Evolutionary conservation across 768 basidiomycete species (phyloP).

Genomic region (Paxillus involutus): DNA sequence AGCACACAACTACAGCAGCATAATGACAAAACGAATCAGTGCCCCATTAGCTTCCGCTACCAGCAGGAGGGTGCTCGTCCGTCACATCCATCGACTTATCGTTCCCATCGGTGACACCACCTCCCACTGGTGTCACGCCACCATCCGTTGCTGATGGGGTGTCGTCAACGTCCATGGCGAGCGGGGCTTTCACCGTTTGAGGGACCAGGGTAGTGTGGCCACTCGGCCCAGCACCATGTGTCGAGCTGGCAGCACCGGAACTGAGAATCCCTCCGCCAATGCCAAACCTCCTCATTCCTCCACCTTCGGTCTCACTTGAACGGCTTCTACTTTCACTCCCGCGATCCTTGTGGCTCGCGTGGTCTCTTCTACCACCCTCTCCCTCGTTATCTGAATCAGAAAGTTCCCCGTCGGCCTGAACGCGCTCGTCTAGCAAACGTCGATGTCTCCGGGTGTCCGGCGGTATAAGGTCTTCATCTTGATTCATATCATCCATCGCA

Average conservation of each 20-base stretch:
- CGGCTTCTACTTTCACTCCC: constrained; percentile 43
- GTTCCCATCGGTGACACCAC: constrained; percentile 14
- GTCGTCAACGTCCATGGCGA: constrained; percentile 37
- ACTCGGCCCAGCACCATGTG: constrained; percentile 77
- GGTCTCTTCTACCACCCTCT: constrained; percentile 78
- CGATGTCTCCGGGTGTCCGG: constrained; percentile 75
- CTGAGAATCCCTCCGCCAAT: constrained; percentile 72
- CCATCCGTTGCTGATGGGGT: constrained; percentile 17
- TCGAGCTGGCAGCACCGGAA: constrained; percentile 51
- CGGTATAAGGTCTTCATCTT: constrained; percentile 81
- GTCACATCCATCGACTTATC: constrained; percentile 25
- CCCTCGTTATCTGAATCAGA: constrained; percentile 99
- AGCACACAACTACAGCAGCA: background rate
- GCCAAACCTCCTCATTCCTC: constrained; percentile 54
- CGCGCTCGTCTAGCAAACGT: constrained; percentile 74
- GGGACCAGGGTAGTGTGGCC: constrained; percentile 52
- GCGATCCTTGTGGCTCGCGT: constrained; percentile 54
- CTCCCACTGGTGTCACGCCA: constrained; percentile 15
- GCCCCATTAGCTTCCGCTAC: constrained; percentile 3
- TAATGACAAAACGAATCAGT: background rate
- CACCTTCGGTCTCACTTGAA: constrained; percentile 44
- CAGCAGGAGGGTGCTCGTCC: constrained; percentile 17
- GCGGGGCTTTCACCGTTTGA: constrained; percentile 24
- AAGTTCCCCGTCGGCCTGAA: constrained; percentile 84
- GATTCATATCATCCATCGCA: constrained; percentile 74